Base-by-base conservation (phyloP, 257 asterid genomes). In the Knoxia roxburghii region DNA sequence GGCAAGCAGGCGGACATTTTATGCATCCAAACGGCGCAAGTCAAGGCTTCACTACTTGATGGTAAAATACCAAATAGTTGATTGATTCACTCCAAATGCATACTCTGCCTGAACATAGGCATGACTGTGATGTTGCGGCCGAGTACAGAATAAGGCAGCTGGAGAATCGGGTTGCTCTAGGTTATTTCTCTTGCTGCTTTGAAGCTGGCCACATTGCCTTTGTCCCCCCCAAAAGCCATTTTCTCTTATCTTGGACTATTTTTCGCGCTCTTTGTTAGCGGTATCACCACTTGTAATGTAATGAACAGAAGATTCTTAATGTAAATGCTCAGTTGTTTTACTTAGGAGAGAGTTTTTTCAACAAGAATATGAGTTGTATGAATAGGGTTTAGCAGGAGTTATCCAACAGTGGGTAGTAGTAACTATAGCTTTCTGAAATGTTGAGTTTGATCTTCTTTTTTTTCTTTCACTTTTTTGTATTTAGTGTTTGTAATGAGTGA, bases 1-100 rank as follows among this genome's bases (percentile, higher is more conserved):
- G 87, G 69, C 97, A 89, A 81, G 78, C 80, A 88, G 91, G 96
- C 26, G 69, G 80, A 27, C 92, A 87, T 67, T 82, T 79, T 81
- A 81, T 54, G 83, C 93, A 75, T 80, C 95, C 40, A 76, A 81
- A 2, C 72, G 87, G 76, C 82, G 83, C 79, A 40, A 60, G 55
- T 61, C 30, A 58, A 61, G 68, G 51, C 21, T 18, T 74, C 20
- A 5, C 21, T 26, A 33, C 50, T 57, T 67, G 59, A 40, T 33
- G 45, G 41, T 37, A 70, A 65, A 55, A 32, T n/a, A 54, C 48
- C 43, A 14, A 15, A 13, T 26, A 61, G 65, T 65, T 29, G 41
- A 3, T 43, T 27, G 4, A 33, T 53, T 24, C 37, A 65, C 74
- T 3, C 56, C 75, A 41, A 23, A 9, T n/a, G 48, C 70, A 17